Evolutionary conservation across 192 early-diverging fungal genomes (phyloP), one percentile per base, ranked within the genome.

Genomic region (Coemansia sp.): DNA sequence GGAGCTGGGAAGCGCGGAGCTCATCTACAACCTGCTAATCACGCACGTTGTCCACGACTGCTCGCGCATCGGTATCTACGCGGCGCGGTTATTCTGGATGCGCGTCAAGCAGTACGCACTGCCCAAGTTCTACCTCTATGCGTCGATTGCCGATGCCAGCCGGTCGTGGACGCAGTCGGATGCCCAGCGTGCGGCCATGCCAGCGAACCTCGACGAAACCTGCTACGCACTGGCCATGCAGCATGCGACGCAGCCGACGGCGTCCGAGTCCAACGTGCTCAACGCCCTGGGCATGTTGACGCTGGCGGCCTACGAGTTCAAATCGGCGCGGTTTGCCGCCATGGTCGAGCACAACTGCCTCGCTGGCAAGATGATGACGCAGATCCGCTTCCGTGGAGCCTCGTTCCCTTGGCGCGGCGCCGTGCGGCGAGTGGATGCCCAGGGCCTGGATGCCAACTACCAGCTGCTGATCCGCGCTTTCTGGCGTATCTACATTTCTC

Each of bases 341-440:
- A 76, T 76, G 72, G 59, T 68, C 7, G 72, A 76, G 57, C 72
- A 76, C 61, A 60, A 37, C 46, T 76, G 60, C 38, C 43, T 76
- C 39, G 60, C 72, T 8, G 60, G 58, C 60, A 76, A 76, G 53
- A 51, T 60, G 43, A 68, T 76, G 11, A 52, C 60, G 22, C 60
- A 56, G 46, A 58, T 64, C 26, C 64, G 60, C 50, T 64, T 76
- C 60, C 72, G 72, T 22, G 66, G 61, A 26, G 47, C 60, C 9
- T 44, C 72, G 30, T 76, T 64, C 44, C 72, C 72, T 14, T 76
- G 72, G 72, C 72, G 72, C 36, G 66, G 47, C 3, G 72, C 50
- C 28, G 55, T 46, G 29, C 53, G 53, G 29, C 55, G 37, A 0
- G 43, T 35, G 2, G 60, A 57, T 13, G 44, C 48, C 1, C 44